These are phyloP conservation scores for Dentipellis sp. DNA, from an alignment of 768 basidiomycete genomes.

Conservation along the genomic window DNA sequence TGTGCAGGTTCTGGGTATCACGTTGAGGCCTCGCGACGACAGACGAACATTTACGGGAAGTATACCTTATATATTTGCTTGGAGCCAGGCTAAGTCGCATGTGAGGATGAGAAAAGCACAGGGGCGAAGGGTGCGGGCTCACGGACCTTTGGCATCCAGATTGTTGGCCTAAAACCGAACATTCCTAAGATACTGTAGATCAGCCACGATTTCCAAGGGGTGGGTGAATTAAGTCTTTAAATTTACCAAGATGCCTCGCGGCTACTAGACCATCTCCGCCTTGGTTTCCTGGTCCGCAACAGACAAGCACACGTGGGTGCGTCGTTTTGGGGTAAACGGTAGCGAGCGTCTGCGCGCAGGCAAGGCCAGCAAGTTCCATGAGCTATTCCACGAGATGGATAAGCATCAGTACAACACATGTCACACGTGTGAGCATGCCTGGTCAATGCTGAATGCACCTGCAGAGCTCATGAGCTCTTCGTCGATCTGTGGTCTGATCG, in stretches of 20 bases:
- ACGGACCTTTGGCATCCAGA: constrained; percentile 89
- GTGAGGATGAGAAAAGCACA: background rate
- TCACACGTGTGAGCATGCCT: constrained; percentile 34
- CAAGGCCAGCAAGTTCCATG: constrained; percentile 94
- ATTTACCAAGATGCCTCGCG: constrained; percentile 81
- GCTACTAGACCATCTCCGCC: constrained; percentile 97
- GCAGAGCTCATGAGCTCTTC: constrained; percentile 81
- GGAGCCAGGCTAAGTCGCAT: constrained; percentile 55
- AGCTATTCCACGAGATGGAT: constrained; percentile 35
- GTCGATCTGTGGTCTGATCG: constrained; percentile 58
- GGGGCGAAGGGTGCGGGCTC: background rate
- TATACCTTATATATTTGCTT: constrained; percentile 86
- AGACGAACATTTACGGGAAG: background rate
- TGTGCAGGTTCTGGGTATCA: constrained; percentile 54
- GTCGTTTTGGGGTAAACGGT: constrained; percentile 62
- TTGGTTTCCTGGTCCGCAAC: constrained; percentile 97
- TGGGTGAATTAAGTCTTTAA: background rate
- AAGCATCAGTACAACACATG: no score
- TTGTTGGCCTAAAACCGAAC: constrained; percentile 84
- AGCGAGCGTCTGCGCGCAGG: constrained; percentile 84
- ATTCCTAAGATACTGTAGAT: constrained; percentile 42
- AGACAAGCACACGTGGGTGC: constrained; percentile 78
- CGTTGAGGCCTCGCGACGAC: background rate
- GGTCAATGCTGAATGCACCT: constrained; percentile 95
- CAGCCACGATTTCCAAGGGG: background rate